Evolutionary conservation across 768 basidiomycete species (phyloP), one percentile per base, ranked within the genome.

Genomic region (Suillus variegatus): DNA sequence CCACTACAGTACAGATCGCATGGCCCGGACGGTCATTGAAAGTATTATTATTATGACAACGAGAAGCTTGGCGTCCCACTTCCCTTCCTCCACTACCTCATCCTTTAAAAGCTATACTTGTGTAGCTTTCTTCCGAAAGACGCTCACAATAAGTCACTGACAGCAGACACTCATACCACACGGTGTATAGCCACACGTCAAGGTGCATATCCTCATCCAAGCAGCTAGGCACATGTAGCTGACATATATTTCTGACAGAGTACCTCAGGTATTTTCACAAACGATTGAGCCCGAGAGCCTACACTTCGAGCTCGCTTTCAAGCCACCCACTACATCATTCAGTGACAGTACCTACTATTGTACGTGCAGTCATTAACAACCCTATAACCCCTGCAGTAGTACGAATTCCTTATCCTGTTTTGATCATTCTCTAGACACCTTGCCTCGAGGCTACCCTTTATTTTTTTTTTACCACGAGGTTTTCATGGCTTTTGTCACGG

Each of bases 401-500:
- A 43, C 28, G 38, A 49, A 36, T 61, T 43, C 6, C 47, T 71
- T 52, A 74, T 67, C 44, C 28, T 12, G 12, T 3, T 8, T 40
- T 32, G 47, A 60, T n/a, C 3, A 8, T 13, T 41, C n/a, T 44
- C n/a, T 38, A 44, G 47, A 25, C n/a, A 38, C 13, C 40, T 40
- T 35, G 22, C 40, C 40, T 64, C 51, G 63, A 63, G 62, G 38
- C 46, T n/a, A 40, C 8, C n/a, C 25, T 44, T 22, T 18, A 28
- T 8, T 18, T 38, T 47, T 22, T 22, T 43, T 44, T 28, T 20
- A 35, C 22, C 41, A 43, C 44, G n/a, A 18, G 32, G 28, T 46
- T 72, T 66, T 60, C 69, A 35, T 56, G 40, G 62, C 64, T 9
- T 35, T 66, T 12, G 75, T 68, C 10, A 36, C 8, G 4, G 52